Conservation (phyloP, 106 monocot species). For the Amphibolis antarctica region DNA sequence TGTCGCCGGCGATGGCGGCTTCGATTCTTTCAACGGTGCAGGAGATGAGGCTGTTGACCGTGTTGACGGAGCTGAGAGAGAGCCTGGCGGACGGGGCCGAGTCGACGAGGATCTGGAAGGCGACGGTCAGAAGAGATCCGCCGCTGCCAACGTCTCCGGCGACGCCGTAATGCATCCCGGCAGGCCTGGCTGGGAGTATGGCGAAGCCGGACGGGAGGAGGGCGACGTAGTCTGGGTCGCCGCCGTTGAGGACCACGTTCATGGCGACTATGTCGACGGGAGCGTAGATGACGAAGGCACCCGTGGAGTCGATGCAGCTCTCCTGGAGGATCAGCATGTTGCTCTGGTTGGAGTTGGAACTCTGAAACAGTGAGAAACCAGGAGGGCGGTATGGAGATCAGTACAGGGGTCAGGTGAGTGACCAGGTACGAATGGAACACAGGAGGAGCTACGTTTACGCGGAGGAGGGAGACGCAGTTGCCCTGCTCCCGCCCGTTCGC, state of each 20-base stretch:
- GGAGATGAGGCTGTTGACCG: conserved; percentile 83
- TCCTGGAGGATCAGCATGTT: conserved; percentile 97
- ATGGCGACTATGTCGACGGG: conserved; percentile 76
- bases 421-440: too few relatives aligned
- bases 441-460: conserved; percentile 83
- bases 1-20: conserved; percentile 43
- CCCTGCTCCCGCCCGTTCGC: conserved; percentile 76
- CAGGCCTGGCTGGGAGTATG: conserved; percentile 73
- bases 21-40: conserved; percentile 92
- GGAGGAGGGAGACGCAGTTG: conserved; percentile 78
- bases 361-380: too few relatives aligned
- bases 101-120: conserved; percentile 70
- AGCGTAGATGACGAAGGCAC: conserved; percentile 79
- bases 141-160: conserved; percentile 17
- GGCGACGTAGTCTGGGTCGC: conserved; percentile 71
- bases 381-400: too few relatives aligned
- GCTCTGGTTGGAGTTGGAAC: conserved; percentile 61
- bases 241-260: conserved; percentile 68
- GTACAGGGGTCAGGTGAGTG: too few relatives aligned
- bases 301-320: conserved; percentile 70
- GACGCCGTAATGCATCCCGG: background rate
- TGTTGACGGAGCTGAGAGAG: conserved; percentile 53
- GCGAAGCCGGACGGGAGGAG: conserved; percentile 84
- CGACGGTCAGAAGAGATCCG: conserved; percentile 21
- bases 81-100: conserved; percentile 80